Base-by-base conservation (phyloP, 1,139 yeast species). In the Saccharomyces hybrid region DNA sequence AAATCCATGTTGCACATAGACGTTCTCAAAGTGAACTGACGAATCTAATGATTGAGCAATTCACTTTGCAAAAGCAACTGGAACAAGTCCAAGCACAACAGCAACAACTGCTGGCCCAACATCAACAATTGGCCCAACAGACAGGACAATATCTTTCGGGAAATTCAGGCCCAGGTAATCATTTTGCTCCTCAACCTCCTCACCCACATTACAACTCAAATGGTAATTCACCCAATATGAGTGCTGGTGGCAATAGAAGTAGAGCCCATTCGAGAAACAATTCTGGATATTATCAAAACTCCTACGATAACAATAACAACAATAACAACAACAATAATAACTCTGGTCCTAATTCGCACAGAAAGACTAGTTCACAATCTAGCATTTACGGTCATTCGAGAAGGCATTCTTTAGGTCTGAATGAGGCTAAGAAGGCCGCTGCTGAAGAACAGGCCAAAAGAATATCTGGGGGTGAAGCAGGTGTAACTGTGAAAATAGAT, bases 371-470 rank as follows among this genome's bases (percentile, higher is more conserved):
- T 9, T 69, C 72, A 11, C 68, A 64, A 53, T 64, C 71, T 1
- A 62, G 70, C 50, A 66, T 62, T 1, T 69, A 66, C 52, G 97
- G 97, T 46, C 99, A 93, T 68, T 77, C 79, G 52, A 83, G 99
- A 73, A 82, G 99, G 70, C 99, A 93, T 68, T 90, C 97, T 0
- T 75, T 93, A 58, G 98, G 96, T 1, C 76, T 93, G 56, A 86
- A 86, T 56, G 99, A 93, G 71, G 99, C 99, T 14, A 91, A 88
- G 64, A 85, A 86, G 63, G 98, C 98, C 4, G 99, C 99, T 14
- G 97, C 97, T 8, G 83, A 82, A 64, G 91, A 90, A 51, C 96
- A 89, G 70, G 84, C 86, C 3, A 76, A 81, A 69, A 73, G 83
- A 67, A 72, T 75, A 4, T 69, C 63, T 4, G 61, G 61, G 28